A percentile compares a stretch with the other conserved stretches of the same genome.
phyloP scores from a whole-genome alignment of 1,284 basidiomycete genomes.

The Melampsora americana region DNA sequence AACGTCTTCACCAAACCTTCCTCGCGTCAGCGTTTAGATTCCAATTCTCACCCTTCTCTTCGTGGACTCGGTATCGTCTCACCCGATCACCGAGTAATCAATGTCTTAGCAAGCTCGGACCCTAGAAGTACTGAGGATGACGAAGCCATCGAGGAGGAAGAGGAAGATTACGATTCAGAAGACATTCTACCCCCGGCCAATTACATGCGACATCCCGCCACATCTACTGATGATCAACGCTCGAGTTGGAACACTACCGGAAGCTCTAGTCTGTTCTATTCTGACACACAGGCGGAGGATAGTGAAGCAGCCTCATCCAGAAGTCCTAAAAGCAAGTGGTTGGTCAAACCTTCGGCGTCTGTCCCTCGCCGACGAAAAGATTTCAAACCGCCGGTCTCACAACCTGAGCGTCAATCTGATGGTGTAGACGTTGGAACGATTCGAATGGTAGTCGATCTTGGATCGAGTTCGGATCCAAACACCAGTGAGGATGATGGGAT shows the following conservation, averaged over 20 bases:
- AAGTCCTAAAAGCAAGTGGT: constrained; percentile 8
- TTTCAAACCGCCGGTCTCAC: constrained; percentile 8
- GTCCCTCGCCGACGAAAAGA: constrained; percentile 29
- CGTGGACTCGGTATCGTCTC: constrained; percentile 28
- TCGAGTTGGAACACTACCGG: constrained; percentile 42
- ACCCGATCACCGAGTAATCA: constrained; percentile 20
- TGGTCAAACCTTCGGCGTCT: constrained; percentile 28
- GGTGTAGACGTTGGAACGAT: constrained; percentile 36
- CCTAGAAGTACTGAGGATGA: constrained; percentile 6
- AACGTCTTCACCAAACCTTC: constrained; percentile 30
- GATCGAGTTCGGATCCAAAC: constrained; percentile 13
- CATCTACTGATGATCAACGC: constrained; percentile 25
- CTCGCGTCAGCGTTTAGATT: neutral
- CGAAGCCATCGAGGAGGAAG: neutral
- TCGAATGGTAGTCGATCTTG: constrained; percentile 33
- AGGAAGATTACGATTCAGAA: constrained; percentile 5
- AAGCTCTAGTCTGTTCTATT: constrained; percentile 40
- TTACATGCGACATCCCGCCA: constrained; percentile 2
- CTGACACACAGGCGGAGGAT: constrained; percentile 37
- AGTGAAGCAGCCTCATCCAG: constrained; percentile 32
- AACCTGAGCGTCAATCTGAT: constrained; percentile 12
- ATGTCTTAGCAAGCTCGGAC: constrained; percentile 19
- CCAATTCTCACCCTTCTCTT: constrained; percentile 7
- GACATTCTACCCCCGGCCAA: neutral
- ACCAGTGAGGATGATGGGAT: constrained; percentile 31